These are phyloP conservation scores for Daldinia sp. DNA, from an alignment of 2,329 filamentous ascomycete species.

Conservation along the genomic window DNA sequence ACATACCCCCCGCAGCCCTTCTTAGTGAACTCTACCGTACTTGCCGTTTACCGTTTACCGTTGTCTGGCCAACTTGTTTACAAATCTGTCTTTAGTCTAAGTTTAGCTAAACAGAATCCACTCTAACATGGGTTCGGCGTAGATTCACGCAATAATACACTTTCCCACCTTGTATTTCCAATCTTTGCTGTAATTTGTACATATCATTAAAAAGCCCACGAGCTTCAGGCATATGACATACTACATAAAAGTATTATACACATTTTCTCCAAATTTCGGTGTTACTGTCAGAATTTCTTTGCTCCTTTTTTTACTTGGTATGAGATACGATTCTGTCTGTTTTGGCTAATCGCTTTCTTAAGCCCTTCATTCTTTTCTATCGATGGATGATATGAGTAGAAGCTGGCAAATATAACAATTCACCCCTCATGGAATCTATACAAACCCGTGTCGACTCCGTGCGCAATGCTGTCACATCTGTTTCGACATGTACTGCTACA, in stretches of 20 bases:
- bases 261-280: constrained; percentile 17
- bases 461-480: constrained; percentile 62
- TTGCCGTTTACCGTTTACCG: neutral
- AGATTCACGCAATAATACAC: constrained; percentile 15
- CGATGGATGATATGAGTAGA: constrained; percentile 45
- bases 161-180: neutral
- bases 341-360: constrained; percentile 29
- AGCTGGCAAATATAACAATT: constrained; percentile 33
- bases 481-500: constrained; percentile 61
- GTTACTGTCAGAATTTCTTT: constrained; percentile 29
- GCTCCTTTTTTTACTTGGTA: constrained; percentile 8
- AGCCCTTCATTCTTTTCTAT: constrained; percentile 16
- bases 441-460: constrained; percentile 58
- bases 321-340: constrained; percentile 3
- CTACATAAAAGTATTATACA: constrained; percentile 24
- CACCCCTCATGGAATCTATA: constrained; percentile 53
- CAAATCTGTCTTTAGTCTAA: constrained; percentile 11
- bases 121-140: constrained; percentile 23
- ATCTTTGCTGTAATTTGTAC: neutral
- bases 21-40: too few relatives aligned
- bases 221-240: constrained; percentile 3
- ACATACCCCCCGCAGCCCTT: neutral
- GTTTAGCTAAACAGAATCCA: constrained; percentile 6
- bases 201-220: constrained; percentile 20
- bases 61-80: constrained; percentile 29